Conservation (phyloP, 306 rosid species). For the Purshia tridentata region DNA sequence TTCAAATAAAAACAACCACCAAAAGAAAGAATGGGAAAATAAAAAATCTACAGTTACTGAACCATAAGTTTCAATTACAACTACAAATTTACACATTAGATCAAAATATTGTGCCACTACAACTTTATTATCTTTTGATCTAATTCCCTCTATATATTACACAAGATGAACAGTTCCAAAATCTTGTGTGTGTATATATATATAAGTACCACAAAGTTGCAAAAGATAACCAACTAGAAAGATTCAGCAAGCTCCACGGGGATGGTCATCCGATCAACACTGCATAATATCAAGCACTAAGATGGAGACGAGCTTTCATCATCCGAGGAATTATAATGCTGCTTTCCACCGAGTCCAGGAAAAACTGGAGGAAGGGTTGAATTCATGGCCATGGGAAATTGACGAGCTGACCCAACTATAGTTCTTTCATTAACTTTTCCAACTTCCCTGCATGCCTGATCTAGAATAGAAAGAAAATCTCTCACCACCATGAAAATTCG, state of each 20-base stretch:
- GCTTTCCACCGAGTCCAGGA: constrained; percentile 49
- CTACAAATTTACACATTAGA: constrained; percentile 21
- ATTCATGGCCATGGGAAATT: constrained; percentile 39
- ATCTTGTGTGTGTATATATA: constrained; percentile 14
- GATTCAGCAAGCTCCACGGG: constrained; percentile 10
- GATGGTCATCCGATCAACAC: not conserved
- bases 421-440: constrained; percentile 78
- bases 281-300: constrained; percentile 16
- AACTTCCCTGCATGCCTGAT: constrained; percentile 80
- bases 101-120: constrained; percentile 12
- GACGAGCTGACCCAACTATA: constrained; percentile 55
- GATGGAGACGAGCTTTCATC: constrained; percentile 43
- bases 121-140: constrained; percentile 4
- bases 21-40: too few species aligned
- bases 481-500: constrained; percentile 77
- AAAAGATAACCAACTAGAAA: not conserved
- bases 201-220: constrained; percentile 8
- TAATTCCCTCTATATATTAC: constrained; percentile 17
- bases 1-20: too few species aligned
- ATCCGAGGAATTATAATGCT: constrained; percentile 46
- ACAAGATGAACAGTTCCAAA: constrained; percentile 24
- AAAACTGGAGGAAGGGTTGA: constrained; percentile 36
- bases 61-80: too few species aligned
- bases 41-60: too few species aligned
- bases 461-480: constrained; percentile 74